Evolutionary conservation across 441 rosid species (phyloP), one percentile per base, ranked within the genome.

Genomic region (Cnidoscolus chayamansa): DNA sequence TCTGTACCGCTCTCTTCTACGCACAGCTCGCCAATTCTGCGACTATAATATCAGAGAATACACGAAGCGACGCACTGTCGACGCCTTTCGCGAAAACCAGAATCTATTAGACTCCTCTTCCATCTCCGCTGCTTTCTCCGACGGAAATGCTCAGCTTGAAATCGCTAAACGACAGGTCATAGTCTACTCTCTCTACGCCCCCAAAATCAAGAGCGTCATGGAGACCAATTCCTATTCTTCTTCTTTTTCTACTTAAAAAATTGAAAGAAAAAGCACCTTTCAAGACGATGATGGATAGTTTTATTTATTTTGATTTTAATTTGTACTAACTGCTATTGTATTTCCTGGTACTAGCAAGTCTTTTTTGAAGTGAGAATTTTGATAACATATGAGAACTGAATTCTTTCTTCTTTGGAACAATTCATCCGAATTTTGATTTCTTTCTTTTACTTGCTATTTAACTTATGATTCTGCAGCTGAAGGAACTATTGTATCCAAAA

Each of bases 31-130:
- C 58, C 84, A 79, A 11, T 91, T 82, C 84, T 43, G 66, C 59
- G 97, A 93, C 77, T 93, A 91, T 84, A 91, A 89, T 90, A 73
- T 91, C 64, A 76, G 94, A 67, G 96, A 87, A 83, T 93, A 93
- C 82, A 32, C 84, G 13, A 93, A 83, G 82, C 89, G 93, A 37
- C 89, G 91, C 62, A 72, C 90, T 47, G 25, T 81, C 71, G 93
- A 89, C 78, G 91, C 83, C 17, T 93, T 91, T 79, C 92, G 89
- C n/a, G 53, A 59, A 64, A 84, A 80, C 86, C 68, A 66, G 78
- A 65, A 50, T 59, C 82, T 91, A 58, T 70, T 84, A 7, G 91
- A 91, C 20, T 73, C 83, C 8, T 32, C 78, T 7, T 77, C 87
- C 4, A 79, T 86, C 48, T 61, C 76, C 37, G 81, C 86, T 30